phyloP scores from a whole-genome alignment of 768 basidiomycete genomes.

The Pisolithus albus region DNA sequence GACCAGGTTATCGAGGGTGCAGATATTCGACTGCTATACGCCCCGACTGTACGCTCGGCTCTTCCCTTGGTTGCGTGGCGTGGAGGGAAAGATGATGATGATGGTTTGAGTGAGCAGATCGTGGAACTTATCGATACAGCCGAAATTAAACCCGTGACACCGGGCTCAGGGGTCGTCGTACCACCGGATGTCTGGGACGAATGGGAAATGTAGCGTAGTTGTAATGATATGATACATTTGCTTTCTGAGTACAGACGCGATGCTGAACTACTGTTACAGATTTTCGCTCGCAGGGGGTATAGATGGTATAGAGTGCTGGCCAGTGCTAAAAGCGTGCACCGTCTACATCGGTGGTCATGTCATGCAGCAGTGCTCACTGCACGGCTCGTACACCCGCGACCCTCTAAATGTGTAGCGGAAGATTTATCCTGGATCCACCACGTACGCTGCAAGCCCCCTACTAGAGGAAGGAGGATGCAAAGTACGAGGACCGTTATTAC shows the following conservation, averaged over 20 bases:
- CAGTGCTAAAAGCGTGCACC: too few relatives aligned
- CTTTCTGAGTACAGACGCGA: too few relatives aligned
- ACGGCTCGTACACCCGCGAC: not conserved
- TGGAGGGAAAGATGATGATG: constrained; percentile 50
- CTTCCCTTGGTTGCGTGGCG: constrained; percentile 59
- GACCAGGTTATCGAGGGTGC: constrained; percentile 76
- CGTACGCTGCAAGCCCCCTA: constrained; percentile 4
- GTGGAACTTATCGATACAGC: constrained; percentile 65
- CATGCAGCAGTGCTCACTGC: too few relatives aligned
- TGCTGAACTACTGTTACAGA: too few relatives aligned
- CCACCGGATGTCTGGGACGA: constrained; percentile 51
- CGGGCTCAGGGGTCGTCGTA: constrained; percentile 14
- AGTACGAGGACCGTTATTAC: constrained; percentile 13
- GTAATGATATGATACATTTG: not conserved
- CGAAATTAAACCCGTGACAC: constrained; percentile 40
- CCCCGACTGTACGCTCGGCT: constrained; percentile 30
- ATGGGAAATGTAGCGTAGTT: constrained; percentile 53
- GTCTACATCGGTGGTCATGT: too few relatives aligned
- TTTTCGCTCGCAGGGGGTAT: too few relatives aligned
- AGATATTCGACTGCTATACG: constrained; percentile 56
- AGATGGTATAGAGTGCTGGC: too few relatives aligned
- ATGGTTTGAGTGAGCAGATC: constrained; percentile 55
- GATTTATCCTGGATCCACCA: not conserved
- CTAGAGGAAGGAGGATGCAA: constrained; percentile 17
- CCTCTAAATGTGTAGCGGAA: not conserved